These are phyloP conservation scores for Drechslerella coelobrocha DNA, from an alignment of 2,329 filamentous ascomycete species.

Conservation along the genomic window DNA sequence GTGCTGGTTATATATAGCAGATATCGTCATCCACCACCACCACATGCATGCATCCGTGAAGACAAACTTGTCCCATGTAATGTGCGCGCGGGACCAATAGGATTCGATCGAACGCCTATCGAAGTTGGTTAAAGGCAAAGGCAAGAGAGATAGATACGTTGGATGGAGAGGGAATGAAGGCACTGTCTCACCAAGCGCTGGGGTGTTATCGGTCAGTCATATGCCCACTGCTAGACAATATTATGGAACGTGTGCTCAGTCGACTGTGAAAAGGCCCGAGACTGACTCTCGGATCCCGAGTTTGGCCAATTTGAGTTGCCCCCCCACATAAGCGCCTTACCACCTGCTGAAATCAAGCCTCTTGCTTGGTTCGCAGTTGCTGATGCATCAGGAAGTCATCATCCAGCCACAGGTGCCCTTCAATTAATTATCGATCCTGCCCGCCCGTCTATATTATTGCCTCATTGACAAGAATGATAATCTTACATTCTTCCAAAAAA, in stretches of 20 bases:
- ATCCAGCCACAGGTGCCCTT: background rate
- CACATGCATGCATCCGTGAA: background rate
- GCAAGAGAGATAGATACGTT: too few species aligned
- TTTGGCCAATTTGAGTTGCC: background rate
- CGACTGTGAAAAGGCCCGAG: background rate
- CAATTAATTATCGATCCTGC: too few species aligned
- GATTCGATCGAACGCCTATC: background rate
- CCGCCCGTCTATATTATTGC: too few species aligned
- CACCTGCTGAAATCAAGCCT: background rate
- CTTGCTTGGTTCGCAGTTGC: too few species aligned
- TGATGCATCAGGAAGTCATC: background rate
- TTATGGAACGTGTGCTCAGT: too few species aligned
- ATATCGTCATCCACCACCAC: background rate
- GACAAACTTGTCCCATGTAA: background rate
- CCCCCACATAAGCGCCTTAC: slow-evolving; percentile 1
- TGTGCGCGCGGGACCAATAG: background rate
- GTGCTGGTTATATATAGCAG: background rate
- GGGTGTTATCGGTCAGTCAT: background rate
- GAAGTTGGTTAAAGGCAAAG: too few species aligned
- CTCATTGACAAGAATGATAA: too few species aligned
- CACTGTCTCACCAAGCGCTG: background rate
- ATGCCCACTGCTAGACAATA: too few species aligned
- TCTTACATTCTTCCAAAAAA: too few species aligned
- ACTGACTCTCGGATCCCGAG: slow-evolving; percentile 1
- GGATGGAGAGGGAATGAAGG: too few species aligned